phyloP scores from a whole-genome alignment of 345 rosid genomes.

The Rhodomyrtus tomentosa region DNA sequence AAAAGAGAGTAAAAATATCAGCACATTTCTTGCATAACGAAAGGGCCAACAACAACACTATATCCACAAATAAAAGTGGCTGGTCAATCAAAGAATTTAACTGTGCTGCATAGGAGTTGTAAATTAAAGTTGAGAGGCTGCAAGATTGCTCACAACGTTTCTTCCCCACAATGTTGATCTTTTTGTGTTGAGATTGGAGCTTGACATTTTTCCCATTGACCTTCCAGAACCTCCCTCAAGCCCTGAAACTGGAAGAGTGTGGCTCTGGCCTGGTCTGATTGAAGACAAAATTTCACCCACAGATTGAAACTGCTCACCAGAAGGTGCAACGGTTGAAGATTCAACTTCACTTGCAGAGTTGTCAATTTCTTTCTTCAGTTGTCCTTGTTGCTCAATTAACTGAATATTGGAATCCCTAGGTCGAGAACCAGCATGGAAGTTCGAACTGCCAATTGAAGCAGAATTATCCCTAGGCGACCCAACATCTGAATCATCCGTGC shows the following conservation, averaged over 20 bases:
- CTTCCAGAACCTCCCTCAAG: constrained; percentile 56
- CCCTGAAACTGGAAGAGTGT: constrained; percentile 37
- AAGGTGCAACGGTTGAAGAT: constrained; percentile 31
- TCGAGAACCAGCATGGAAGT: constrained; percentile 22
- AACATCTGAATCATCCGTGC: constrained; percentile 74
- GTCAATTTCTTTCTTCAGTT: constrained; percentile 42
- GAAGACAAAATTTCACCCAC: constrained; percentile 65
- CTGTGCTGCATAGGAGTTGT: background rate
- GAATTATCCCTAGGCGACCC: constrained; percentile 49
- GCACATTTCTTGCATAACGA: background rate
- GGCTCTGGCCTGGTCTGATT: constrained; percentile 45
- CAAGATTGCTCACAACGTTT: constrained; percentile 53
- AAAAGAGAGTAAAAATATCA: background rate
- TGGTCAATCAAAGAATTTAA: background rate
- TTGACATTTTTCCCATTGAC: constrained; percentile 42
- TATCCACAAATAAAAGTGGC: background rate
- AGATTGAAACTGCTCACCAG: constrained; percentile 60
- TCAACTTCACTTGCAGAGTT: constrained; percentile 29
- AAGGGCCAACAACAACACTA: background rate
- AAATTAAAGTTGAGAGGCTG: background rate
- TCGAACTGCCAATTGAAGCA: constrained; percentile 32
- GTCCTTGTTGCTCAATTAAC: constrained; percentile 39
- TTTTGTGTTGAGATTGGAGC: constrained; percentile 49
- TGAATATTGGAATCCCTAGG: constrained; percentile 34
- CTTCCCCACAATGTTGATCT: constrained; percentile 88